Evolutionary conservation across 495 filamentous ascomycete species (phyloP).

Genomic region (Aspergillus ostianus): DNA sequence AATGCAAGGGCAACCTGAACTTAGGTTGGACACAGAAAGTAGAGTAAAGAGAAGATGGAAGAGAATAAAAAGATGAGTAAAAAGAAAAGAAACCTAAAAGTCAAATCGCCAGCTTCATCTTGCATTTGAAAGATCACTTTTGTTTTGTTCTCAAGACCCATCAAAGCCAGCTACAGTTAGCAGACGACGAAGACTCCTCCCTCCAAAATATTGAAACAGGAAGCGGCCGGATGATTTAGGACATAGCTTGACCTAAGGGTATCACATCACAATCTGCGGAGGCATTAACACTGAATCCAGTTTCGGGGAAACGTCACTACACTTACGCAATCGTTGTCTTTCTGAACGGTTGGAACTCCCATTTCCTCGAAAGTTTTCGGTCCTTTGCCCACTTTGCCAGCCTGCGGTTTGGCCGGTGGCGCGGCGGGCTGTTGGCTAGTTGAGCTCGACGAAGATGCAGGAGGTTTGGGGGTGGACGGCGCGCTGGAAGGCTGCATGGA

Average conservation of each 20-base stretch:
- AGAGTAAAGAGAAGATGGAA: conserved; percentile 6
- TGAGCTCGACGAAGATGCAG: conserved; percentile 24
- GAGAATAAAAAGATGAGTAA: conserved; percentile 10
- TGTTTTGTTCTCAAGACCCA: not conserved
- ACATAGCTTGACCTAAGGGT: conserved; percentile 29
- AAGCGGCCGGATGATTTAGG: conserved; percentile 14
- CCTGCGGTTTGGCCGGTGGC: conserved; percentile 25
- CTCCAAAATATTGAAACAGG: conserved; percentile 1
- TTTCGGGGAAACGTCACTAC: conserved; percentile 5
- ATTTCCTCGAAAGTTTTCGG: conserved; percentile 98
- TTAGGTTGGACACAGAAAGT: not conserved
- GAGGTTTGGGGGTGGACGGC: conserved; percentile 24
- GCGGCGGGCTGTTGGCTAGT: conserved; percentile 32
- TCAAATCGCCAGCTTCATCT: not conserved
- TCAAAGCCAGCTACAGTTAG: not conserved
- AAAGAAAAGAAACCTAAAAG: conserved; percentile 12
- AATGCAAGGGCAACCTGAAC: not conserved
- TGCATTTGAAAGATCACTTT: not conserved
- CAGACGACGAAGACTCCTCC: not conserved
- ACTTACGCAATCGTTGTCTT: conserved; percentile 90
- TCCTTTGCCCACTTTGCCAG: conserved; percentile 66
- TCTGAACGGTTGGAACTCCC: conserved; percentile 80
- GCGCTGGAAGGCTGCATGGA: conserved; percentile 33
- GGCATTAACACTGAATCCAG: conserved; percentile 24
- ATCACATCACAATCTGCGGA: conserved; percentile 61